Base-by-base conservation (phyloP, 2,329 filamentous ascomycete species). In the Botrytis squamosa region DNA sequence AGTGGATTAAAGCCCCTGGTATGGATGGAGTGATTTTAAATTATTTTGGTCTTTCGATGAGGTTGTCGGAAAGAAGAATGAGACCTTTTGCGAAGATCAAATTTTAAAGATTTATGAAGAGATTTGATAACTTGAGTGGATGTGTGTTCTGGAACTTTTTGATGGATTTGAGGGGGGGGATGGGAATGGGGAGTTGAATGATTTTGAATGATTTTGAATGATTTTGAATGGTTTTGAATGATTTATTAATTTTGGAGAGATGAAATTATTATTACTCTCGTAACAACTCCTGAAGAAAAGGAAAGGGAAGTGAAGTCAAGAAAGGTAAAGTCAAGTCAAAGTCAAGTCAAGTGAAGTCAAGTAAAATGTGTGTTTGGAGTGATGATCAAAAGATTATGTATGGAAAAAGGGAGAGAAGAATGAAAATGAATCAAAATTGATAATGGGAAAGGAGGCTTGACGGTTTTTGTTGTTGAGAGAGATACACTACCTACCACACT, bases 101-200 rank as follows among this genome's bases (percentile, higher is more conserved):
- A 67, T 52, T 52, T 67, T 67, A 38, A 66, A 65, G 33, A 65
- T 25, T 65, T 65, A 65, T 65, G 42, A 65, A 65, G 63, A 65
- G 44, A n/a, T 55, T 42, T 65, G 63, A 65, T 65, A 46, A 42
- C 10, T 65, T 52, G 49, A 22, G 49, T 52, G 49, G 49, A 25
- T 55, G 25, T 65, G 63, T n/a, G 42, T 46, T 49, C 63, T 42
- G 40, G 63, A 55, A 55, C 52, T 29, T 55, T 55, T 55, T n/a
- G 52, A 55, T 65, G n/a, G n/a, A n/a, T n/a, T n/a, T n/a, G n/a
- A n/a, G n/a, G n/a, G n/a, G n/a, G n/a, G n/a, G n/a, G n/a, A n/a
- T n/a, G 63, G 14, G 22, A 46, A 44, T 44, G 16, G 42, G 18
- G 18, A 52, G 22, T n/a, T 25, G 49, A 25, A 14, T 25, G 46